Percentiles rank a stretch among this genome's conserved stretches.
phyloP scores from a whole-genome alignment of 495 filamentous ascomycete species.

The Penicillium arizonense region DNA sequence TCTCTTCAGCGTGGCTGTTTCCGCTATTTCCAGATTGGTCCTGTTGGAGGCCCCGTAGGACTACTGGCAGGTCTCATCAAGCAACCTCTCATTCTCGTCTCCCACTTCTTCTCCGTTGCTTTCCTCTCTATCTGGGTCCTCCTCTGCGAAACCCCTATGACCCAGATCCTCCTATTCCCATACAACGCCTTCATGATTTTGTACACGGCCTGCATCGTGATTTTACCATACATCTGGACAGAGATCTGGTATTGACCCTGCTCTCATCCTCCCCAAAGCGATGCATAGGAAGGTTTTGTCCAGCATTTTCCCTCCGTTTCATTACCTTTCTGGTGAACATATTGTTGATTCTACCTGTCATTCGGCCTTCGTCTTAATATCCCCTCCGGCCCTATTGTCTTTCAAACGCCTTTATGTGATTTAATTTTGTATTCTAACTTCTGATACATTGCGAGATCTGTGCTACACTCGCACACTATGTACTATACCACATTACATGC shows the following conservation, averaged over 20 bases:
- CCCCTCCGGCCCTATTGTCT: not conserved
- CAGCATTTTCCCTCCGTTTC: not conserved
- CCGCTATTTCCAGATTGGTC: conserved; percentile 82
- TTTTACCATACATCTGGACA: conserved; percentile 73
- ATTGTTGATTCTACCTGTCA: not conserved
- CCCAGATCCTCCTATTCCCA: conserved; percentile 58
- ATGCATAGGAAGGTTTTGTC: not conserved
- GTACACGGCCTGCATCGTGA: conserved; percentile 84
- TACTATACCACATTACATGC: conserved; percentile 11
- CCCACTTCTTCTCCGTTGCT: conserved; percentile 93
- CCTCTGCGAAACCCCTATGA: conserved; percentile 52
- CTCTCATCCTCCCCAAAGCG: not conserved
- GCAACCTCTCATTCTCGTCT: conserved; percentile 74
- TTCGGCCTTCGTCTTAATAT: conserved; percentile 5
- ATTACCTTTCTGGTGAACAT: conserved; percentile 10
- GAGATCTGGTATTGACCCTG: conserved; percentile 30
- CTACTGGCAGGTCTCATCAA: conserved; percentile 82
- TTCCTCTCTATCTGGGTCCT: conserved; percentile 85
- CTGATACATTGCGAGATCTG: not conserved
- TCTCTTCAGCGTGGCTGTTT: conserved; percentile 91
- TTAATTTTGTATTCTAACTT: conserved; percentile 10
- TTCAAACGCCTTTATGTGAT: conserved; percentile 15
- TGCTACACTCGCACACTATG: conserved; percentile 2
- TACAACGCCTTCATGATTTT: conserved; percentile 66
- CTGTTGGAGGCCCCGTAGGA: conserved; percentile 73